Percentiles rank a stretch among this genome's conserved stretches.
These are phyloP conservation scores for Arthrobotrys pseudoclavata DNA, from an alignment of 2,329 filamentous ascomycete genomes.

Conservation along the genomic window DNA sequence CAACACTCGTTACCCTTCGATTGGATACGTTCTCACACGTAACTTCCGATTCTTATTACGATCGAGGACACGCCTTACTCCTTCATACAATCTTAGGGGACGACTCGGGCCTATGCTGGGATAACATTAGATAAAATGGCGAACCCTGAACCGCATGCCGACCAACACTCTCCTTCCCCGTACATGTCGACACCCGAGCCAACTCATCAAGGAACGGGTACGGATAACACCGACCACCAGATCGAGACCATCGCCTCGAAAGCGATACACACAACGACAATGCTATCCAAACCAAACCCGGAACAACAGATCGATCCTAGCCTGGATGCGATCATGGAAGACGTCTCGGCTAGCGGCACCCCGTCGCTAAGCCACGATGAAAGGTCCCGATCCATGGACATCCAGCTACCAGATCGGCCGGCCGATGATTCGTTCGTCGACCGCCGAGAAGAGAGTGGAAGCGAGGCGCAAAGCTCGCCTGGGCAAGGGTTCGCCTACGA, in stretches of 20 bases:
- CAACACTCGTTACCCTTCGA: constrained; percentile 13
- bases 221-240: constrained; percentile 40
- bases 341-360: constrained; percentile 26
- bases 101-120: constrained; percentile 50
- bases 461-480: constrained; percentile 50
- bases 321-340: constrained; percentile 53
- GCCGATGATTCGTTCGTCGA: constrained; percentile 52
- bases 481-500: constrained; percentile 52
- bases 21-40: constrained; percentile 14
- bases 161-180: constrained; percentile 49
- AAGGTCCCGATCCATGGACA: constrained; percentile 36
- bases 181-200: constrained; percentile 52
- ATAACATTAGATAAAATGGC: constrained; percentile 50
- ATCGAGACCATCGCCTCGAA: constrained; percentile 45
- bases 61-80: constrained; percentile 1
- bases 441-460: constrained; percentile 51
- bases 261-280: constrained; percentile 30
- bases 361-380: constrained; percentile 27
- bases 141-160: constrained; percentile 53
- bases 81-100: constrained; percentile 22
- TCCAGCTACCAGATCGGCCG: constrained; percentile 46
- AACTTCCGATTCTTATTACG: neutral
- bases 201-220: constrained; percentile 22
- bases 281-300: constrained; percentile 12
- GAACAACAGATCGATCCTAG: constrained; percentile 49